These are phyloP conservation scores for Acacia concinna DNA, from an alignment of 331 rosid species.

Conservation along the genomic window DNA sequence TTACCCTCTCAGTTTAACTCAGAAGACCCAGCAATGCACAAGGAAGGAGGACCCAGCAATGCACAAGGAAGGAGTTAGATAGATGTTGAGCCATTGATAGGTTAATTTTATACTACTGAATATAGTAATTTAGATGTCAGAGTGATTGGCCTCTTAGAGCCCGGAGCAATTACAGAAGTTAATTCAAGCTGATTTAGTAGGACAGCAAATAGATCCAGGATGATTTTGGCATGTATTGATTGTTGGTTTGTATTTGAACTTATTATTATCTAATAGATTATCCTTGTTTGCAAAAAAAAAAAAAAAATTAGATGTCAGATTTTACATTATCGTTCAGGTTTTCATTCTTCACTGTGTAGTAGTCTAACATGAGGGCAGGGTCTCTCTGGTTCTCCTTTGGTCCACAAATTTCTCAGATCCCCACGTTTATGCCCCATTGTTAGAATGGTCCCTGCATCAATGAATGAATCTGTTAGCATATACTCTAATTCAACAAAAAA, in stretches of 20 bases:
- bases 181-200: too few relatives aligned
- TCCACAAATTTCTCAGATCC: conserved; percentile 69
- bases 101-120: conserved; percentile 19
- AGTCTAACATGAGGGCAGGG: conserved; percentile 70
- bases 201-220: too few relatives aligned
- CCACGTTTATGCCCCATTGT: conserved; percentile 77
- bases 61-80: conserved; percentile 9
- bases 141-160: too few relatives aligned
- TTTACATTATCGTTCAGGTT: conserved; percentile 37
- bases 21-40: background rate
- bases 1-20: background rate
- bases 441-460: conserved; percentile 73
- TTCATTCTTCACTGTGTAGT: conserved; percentile 48
- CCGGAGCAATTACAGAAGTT: too few relatives aligned
- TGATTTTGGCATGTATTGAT: too few relatives aligned
- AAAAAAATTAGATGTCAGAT: conserved; percentile 15
- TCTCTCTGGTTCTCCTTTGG: conserved; percentile 72
- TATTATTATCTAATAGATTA: too few relatives aligned
- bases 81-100: conserved; percentile 2
- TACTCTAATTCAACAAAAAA: too few relatives aligned
- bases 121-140: conserved; percentile 20
- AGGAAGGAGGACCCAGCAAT: background rate
- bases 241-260: too few relatives aligned
- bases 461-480: background rate
- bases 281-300: too few relatives aligned